These are phyloP conservation scores for Nitzschia sp. DNA, from an alignment of 108 stramenopile genomes.

Conservation along the genomic window DNA sequence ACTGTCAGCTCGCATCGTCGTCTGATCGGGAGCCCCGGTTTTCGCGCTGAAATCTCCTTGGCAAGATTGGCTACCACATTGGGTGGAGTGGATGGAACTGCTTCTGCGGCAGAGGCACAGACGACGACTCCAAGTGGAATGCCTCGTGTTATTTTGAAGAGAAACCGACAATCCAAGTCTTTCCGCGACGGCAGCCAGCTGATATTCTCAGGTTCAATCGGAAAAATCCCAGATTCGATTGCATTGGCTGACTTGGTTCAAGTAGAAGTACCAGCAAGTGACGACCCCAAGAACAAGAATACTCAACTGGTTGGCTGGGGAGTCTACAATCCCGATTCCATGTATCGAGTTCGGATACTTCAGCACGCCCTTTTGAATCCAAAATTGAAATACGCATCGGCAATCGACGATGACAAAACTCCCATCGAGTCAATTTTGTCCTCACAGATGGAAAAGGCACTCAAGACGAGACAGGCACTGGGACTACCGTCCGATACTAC, in stretches of 20 bases:
- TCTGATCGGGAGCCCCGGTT: too few relatives aligned
- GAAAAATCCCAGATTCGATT: conserved; percentile 24
- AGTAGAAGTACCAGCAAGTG: conserved; percentile 43
- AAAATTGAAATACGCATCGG: conserved; percentile 3
- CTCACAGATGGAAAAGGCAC: conserved; percentile 57
- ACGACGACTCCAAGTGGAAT: conserved; percentile 3
- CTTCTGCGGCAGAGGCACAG: not conserved
- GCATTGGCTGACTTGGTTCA: conserved; percentile 54
- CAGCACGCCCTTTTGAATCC: conserved; percentile 57
- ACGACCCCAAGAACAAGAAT: conserved; percentile 30
- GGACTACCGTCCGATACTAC: conserved; percentile 41
- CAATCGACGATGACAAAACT: conserved; percentile 22
- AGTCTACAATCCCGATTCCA: conserved; percentile 80
- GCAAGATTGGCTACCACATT: not conserved
- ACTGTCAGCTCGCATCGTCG: too few relatives aligned
- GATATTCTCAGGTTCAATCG: conserved; percentile 69
- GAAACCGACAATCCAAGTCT: conserved; percentile 66
- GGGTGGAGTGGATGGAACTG: not conserved
- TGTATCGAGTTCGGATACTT: conserved; percentile 84
- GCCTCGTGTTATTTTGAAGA: conserved; percentile 55
- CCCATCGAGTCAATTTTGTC: conserved; percentile 42
- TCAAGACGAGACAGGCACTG: conserved; percentile 45
- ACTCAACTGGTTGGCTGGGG: conserved; percentile 77
- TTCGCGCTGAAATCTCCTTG: too few relatives aligned
- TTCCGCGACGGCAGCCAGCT: conserved; percentile 80